phyloP scores from a whole-genome alignment of 768 basidiomycete species.

The Hydnomerulius pinastri region DNA sequence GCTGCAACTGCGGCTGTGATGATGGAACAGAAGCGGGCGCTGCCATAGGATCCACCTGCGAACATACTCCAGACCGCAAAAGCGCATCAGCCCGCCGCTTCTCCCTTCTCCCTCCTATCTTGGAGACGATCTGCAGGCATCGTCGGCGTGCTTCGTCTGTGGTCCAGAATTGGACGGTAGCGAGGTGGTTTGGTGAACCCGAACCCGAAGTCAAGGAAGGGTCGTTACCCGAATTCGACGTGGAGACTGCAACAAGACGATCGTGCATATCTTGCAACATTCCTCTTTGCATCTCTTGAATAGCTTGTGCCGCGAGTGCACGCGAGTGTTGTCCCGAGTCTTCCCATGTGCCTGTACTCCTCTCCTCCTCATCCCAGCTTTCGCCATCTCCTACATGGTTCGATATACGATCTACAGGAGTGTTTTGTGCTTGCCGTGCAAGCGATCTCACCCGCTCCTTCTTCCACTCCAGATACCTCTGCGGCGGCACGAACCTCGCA shows the following conservation, averaged over 20 bases:
- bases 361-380: slow-evolving; percentile 16
- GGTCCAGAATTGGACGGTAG: slow-evolving; percentile 69
- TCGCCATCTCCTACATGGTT: slow-evolving; percentile 22
- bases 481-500: slow-evolving; percentile 61
- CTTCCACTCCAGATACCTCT: slow-evolving; percentile 64
- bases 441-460: slow-evolving; percentile 23
- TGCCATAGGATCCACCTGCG: slow-evolving; percentile 9
- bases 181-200: background rate
- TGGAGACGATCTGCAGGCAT: slow-evolving; percentile 73
- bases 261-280: slow-evolving; percentile 65
- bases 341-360: slow-evolving; percentile 12
- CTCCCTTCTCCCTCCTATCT: slow-evolving; percentile 77
- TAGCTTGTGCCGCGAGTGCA: slow-evolving; percentile 68
- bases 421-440: slow-evolving; percentile 3
- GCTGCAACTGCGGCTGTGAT: too few species aligned
- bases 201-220: background rate
- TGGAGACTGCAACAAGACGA: slow-evolving; percentile 34
- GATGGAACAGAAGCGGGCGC: slow-evolving; percentile 8
- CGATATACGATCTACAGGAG: slow-evolving; percentile 3
- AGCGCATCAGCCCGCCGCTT: slow-evolving; percentile 62
- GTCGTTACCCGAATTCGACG: background rate
- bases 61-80: slow-evolving; percentile 38
- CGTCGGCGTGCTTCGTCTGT: slow-evolving; percentile 75
- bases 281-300: slow-evolving; percentile 71
- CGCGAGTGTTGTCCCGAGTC: slow-evolving; percentile 60